These are phyloP conservation scores for Coemansia sp. DNA, from an alignment of 192 early-diverging fungal species.

Conservation along the genomic window DNA sequence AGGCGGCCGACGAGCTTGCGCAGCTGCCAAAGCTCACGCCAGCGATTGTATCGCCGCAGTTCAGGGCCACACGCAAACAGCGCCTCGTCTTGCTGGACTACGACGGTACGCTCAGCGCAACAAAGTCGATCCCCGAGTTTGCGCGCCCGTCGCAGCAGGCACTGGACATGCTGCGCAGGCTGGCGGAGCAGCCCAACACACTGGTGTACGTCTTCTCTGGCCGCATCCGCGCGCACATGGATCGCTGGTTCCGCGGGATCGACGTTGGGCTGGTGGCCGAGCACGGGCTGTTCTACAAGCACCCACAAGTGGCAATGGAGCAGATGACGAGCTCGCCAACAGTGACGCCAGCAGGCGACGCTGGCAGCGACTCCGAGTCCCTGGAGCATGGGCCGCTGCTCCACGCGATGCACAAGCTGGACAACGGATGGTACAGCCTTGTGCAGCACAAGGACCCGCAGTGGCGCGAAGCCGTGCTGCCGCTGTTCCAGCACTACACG, in stretches of 20 bases:
- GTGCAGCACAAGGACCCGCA: slow-evolving; percentile 87
- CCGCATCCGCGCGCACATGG: slow-evolving; percentile 85
- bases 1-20: slow-evolving; percentile 45
- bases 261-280: slow-evolving; percentile 94
- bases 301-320: slow-evolving; percentile 64
- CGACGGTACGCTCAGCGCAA: slow-evolving; percentile 92
- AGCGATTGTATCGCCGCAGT: neutral
- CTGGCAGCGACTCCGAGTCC: neutral
- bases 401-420: slow-evolving; percentile 12
- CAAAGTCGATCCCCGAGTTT: slow-evolving; percentile 90
- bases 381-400: neutral
- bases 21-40: slow-evolving; percentile 49
- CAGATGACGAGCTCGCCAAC: slow-evolving; percentile 9
- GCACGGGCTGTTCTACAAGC: slow-evolving; percentile 98
- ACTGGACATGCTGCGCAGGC: slow-evolving; percentile 67
- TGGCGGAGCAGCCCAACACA: slow-evolving; percentile 78
- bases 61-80: neutral
- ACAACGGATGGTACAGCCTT: slow-evolving; percentile 76
- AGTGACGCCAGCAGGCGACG: neutral
- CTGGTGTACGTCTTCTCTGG: slow-evolving; percentile 97
- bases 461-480: slow-evolving; percentile 92
- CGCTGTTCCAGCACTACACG: slow-evolving; percentile 95
- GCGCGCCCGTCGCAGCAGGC: slow-evolving; percentile 80
- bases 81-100: slow-evolving; percentile 92
- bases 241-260: slow-evolving; percentile 86